Conservation (phyloP, 257 asterid genomes). For the Forsythia viridissima region DNA sequence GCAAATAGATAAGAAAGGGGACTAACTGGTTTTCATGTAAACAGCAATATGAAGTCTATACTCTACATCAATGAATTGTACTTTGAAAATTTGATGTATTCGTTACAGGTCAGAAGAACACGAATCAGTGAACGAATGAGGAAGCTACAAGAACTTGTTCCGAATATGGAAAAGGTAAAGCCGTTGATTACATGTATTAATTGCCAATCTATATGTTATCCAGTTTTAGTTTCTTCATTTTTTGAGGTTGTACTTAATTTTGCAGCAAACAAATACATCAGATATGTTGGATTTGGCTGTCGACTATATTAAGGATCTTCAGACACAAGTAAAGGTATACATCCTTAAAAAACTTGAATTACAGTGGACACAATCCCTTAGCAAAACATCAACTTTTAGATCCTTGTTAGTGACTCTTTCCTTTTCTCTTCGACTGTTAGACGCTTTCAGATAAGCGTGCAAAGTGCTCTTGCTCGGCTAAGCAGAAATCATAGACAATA, state of each 20-base stretch:
- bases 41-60: not conserved
- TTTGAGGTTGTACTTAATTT: not conserved
- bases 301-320: slow-evolving; percentile 44
- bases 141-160: slow-evolving; percentile 47
- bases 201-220: not conserved
- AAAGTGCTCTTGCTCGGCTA: slow-evolving; percentile 38
- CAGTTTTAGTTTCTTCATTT: not conserved
- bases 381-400: not conserved
- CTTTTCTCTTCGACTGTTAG: slow-evolving; percentile 17
- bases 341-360: not conserved
- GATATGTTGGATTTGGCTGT: slow-evolving; percentile 53
- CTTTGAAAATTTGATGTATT: not conserved
- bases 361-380: not conserved
- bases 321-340: slow-evolving; percentile 41
- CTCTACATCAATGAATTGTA: not conserved
- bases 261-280: slow-evolving; percentile 45
- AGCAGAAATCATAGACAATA: slow-evolving; percentile 22
- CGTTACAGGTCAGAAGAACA: slow-evolving; percentile 43
- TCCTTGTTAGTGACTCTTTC: not conserved
- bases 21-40: not conserved
- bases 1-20: not conserved
- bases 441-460: slow-evolving; percentile 38
- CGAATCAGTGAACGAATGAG: slow-evolving; percentile 46
- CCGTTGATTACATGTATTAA: not conserved
- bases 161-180: slow-evolving; percentile 51